phyloP scores from a whole-genome alignment of 768 basidiomycete species.

The Rhodotorula paludigena region DNA sequence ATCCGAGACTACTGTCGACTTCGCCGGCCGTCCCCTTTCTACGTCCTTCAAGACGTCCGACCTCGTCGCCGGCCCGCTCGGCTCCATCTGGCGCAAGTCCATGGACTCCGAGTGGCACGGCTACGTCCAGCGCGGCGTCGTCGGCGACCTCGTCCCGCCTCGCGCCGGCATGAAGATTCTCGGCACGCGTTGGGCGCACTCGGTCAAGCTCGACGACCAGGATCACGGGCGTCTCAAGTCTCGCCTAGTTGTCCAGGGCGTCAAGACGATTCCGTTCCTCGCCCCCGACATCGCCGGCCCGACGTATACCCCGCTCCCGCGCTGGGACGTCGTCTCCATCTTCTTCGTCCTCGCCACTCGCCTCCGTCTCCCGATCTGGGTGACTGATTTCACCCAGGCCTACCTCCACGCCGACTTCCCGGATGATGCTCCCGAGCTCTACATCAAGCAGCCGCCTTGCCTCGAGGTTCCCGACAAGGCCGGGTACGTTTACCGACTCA shows the following conservation, averaged over 20 bases:
- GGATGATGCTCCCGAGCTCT: neutral
- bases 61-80: too few species aligned
- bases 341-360: neutral
- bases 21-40: too few species aligned
- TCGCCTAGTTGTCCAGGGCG: neutral
- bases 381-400: neutral
- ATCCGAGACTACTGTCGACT: too few species aligned
- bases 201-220: neutral
- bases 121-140: neutral
- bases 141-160: neutral
- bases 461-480: neutral
- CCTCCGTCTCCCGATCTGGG: neutral
- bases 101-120: neutral
- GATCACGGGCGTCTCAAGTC: neutral
- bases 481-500: neutral
- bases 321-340: neutral
- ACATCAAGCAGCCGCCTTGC: neutral
- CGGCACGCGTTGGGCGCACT: neutral
- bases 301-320: neutral
- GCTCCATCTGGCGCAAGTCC: too few species aligned
- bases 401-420: neutral
- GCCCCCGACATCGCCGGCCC: neutral
- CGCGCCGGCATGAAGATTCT: neutral
- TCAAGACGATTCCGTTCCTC: neutral
- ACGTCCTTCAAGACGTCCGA: too few species aligned